Base-by-base conservation (phyloP, 345 rosid genomes). In the Microcos paniculata region DNA sequence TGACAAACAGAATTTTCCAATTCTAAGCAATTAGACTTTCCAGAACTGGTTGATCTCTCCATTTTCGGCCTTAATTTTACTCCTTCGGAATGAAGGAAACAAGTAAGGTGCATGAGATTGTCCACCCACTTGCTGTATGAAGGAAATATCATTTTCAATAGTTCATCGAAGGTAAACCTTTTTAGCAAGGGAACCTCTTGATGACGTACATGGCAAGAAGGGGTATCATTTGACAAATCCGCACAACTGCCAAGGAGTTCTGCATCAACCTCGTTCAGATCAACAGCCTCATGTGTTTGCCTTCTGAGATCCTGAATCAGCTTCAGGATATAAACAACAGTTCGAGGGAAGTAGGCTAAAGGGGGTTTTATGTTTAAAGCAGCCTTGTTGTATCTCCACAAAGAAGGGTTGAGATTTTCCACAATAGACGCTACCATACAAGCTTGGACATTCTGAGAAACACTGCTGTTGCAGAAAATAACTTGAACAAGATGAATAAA, bases 61-160 rank as follows among this genome's bases (percentile, higher is more conserved):
- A 90, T 81, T 80, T 88, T 90, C 26, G 89, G 89, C 80, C 86
- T 84, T 67, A 86, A 76, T 76, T 96, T 96, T 70, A 84, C 88
- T 73, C 97, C 98, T 87, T 96, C 97, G 64, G 73, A 86, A 70
- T 88, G 87, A 63, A 96, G 97, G 76, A 90, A 93, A 73, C 51
- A 82, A 59, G 81, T 35, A 80, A 93, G 92, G 81, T 84, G 91
- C 84, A 92, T 82, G 73, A 93, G 76, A 86, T 87, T 85, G 77
- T 88, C 95, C 88, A 93, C 61, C 99, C 99, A 96, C 76, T 83
- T 88, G 61, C 77, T 83, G 77, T 97, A 90, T 49, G 92, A 79
- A 74, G 96, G 85, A 83, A 96, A 90, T 80, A 96, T 81, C 72
- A 90, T 65, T 75, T 76, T 85, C 84, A 91, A 72, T 55, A 84